phyloP scores from a whole-genome alignment of 1,139 yeast species.

The Petasospora rhodanensis region DNA sequence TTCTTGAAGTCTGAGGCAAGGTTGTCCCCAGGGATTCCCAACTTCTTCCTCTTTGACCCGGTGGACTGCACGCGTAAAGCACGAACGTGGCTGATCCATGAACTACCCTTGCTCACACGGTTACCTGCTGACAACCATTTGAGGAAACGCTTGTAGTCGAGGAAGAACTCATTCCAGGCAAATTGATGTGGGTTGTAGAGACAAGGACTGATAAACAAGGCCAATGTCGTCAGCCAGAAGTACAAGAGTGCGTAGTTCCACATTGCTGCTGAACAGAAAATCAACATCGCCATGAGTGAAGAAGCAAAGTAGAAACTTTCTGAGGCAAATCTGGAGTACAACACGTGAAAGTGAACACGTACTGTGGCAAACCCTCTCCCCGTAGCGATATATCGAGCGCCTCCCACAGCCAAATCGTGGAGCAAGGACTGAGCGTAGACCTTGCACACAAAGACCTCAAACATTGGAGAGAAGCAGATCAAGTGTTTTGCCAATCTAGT shows the following conservation, averaged over 20 bases:
- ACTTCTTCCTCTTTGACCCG: slow-evolving; percentile 63
- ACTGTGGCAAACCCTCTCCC: slow-evolving; percentile 76
- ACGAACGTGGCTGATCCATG: slow-evolving; percentile 70
- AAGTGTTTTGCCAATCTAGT: slow-evolving; percentile 62
- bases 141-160: slow-evolving; percentile 66
- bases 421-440: slow-evolving; percentile 61
- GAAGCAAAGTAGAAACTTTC: slow-evolving; percentile 71
- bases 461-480: slow-evolving; percentile 61
- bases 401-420: slow-evolving; percentile 68
- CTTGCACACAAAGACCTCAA: slow-evolving; percentile 72
- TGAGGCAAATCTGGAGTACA: slow-evolving; percentile 67
- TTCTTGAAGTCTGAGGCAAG: slow-evolving; percentile 66
- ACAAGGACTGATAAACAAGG: slow-evolving; percentile 66
- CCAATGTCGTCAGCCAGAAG: slow-evolving; percentile 68
- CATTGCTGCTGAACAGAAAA: slow-evolving; percentile 63
- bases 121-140: slow-evolving; percentile 74
- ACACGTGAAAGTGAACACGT: slow-evolving; percentile 64
- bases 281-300: slow-evolving; percentile 53
- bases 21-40: slow-evolving; percentile 59
- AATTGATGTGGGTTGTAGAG: slow-evolving; percentile 73
- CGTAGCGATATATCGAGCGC: slow-evolving; percentile 73
- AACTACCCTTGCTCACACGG: slow-evolving; percentile 45
- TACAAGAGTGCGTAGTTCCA: slow-evolving; percentile 72
- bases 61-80: slow-evolving; percentile 66
- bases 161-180: slow-evolving; percentile 70